Base-by-base conservation (phyloP, 768 basidiomycete genomes). In the Agaricus sinodeliciosus region DNA sequence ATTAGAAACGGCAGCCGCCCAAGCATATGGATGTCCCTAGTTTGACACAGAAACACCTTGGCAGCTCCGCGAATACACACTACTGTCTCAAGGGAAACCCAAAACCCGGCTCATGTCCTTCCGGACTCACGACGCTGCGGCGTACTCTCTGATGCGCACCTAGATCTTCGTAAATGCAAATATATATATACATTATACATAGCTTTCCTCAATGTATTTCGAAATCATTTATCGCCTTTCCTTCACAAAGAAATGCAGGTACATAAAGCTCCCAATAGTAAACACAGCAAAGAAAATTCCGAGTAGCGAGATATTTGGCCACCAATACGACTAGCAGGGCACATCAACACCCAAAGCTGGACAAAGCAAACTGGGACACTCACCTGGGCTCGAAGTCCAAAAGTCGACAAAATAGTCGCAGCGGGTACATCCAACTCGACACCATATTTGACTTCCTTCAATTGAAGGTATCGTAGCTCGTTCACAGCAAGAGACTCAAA, bases 401-500 rank as follows among this genome's bases (percentile, higher is more conserved):
- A 99, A 25, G 87, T 85, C 7, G 92, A 94, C 18, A 99, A 72
- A 61, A 99, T 97, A 2, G 93, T 89, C 0, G 96, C 95, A 4
- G 94, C 93, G 0, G 96, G 95, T 0, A 99, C 85, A 62, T 98
- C 94, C 41, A 99, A 76, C 62, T 98, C 96, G 2, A 99, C 88
- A 26, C 96, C 96, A 65, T 94, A 97, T 90, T 88, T 90, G 58
- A 85, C 80, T 64, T 99, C 92, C 65, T 91, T 92, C 34, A 99
- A 73, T 63, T 94, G 90, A 26, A 98, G 71, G 69, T 96, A 97
- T 46, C 94, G 77, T 53, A 99, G 73, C 67, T 99, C 96, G 65
- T 98, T 99, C 53, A 99, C 96, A n/a, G 94, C 85, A 36, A 99
- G 78, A 0, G 90, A 94, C 70, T 99, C 96, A 59, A 94, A 98